Conservation (phyloP, 1,284 basidiomycete species). For the Microbotryum intermedium region DNA sequence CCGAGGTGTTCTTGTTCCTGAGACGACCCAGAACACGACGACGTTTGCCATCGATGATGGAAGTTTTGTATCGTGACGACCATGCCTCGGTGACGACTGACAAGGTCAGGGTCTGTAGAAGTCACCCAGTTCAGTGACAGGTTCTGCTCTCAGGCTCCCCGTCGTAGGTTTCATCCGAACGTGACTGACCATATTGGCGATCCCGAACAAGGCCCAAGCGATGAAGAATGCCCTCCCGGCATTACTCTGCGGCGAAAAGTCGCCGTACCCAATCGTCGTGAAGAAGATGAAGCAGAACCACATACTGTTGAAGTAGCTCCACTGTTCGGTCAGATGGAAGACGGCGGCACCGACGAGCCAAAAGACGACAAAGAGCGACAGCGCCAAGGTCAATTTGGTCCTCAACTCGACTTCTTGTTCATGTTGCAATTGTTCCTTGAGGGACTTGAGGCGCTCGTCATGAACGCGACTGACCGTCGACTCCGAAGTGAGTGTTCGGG, state of each 20-base stretch:
- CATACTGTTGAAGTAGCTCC: conserved; percentile 49
- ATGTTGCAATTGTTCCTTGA: conserved; percentile 35
- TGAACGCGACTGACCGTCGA: too few relatives aligned
- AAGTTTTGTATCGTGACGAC: conserved; percentile 18
- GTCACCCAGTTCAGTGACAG: background rate
- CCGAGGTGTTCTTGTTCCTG: background rate
- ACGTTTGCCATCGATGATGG: conserved; percentile 4
- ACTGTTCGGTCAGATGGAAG: conserved; percentile 49
- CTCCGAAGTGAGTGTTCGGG: too few relatives aligned
- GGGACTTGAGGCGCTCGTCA: conserved; percentile 35
- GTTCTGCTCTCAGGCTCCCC: too few relatives aligned
- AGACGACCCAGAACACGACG: background rate
- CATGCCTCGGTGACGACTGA: conserved; percentile 23
- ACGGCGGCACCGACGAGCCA: conserved; percentile 55
- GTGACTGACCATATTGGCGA: conserved; percentile 56
- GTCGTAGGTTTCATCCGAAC: too few relatives aligned
- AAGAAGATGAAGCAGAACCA: conserved; percentile 57
- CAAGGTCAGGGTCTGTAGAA: background rate
- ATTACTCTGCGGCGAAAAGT: conserved; percentile 50
- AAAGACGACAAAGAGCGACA: conserved; percentile 50
- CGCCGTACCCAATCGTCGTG: conserved; percentile 47
- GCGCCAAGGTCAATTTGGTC: conserved; percentile 43
- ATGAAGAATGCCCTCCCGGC: conserved; percentile 69
- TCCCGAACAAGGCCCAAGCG: conserved; percentile 67
- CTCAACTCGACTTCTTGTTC: conserved; percentile 38